These are phyloP conservation scores for Globisporangium emineosum DNA, from an alignment of 352 stramenopile species.

Conservation along the genomic window DNA sequence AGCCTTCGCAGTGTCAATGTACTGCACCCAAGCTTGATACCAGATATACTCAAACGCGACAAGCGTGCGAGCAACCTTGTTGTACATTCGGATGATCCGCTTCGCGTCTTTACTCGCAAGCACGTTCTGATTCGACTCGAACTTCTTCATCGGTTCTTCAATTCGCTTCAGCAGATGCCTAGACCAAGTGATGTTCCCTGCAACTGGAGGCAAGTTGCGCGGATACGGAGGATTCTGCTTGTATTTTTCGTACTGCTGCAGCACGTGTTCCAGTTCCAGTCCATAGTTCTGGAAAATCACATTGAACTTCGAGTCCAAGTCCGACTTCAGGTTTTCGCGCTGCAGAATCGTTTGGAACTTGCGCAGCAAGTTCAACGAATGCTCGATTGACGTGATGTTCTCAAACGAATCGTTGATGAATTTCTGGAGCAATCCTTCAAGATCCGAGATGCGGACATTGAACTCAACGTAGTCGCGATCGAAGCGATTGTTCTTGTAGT, in stretches of 20 bases:
- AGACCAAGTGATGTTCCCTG: constrained; percentile 98
- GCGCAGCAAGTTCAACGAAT: constrained; percentile 94
- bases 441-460: constrained; percentile 94
- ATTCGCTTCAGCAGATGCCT: constrained; percentile 98
- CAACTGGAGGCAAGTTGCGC: constrained; percentile 95
- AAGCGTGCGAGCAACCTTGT: constrained; percentile 97
- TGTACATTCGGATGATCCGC: constrained; percentile 99
- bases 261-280: constrained; percentile 95
- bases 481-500: constrained; percentile 99
- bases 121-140: constrained; percentile 98
- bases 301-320: constrained; percentile 98
- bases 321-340: constrained; percentile 96
- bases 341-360: constrained; percentile 99
- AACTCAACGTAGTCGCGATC: constrained; percentile 97
- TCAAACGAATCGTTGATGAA: constrained; percentile 99
- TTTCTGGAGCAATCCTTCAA: constrained; percentile 96
- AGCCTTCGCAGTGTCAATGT: constrained; percentile 97
- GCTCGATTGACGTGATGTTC: constrained; percentile 98
- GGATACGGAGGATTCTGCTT: constrained; percentile 97
- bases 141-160: constrained; percentile 99
- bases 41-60: constrained; percentile 99
- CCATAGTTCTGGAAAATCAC: constrained; percentile 99
- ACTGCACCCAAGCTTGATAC: constrained; percentile 98
- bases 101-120: constrained; percentile 96
- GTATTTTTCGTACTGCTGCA: constrained; percentile 98